Evolutionary conservation across 495 filamentous ascomycete species (phyloP).

Genomic region (Astrocystis sublimbata): DNA sequence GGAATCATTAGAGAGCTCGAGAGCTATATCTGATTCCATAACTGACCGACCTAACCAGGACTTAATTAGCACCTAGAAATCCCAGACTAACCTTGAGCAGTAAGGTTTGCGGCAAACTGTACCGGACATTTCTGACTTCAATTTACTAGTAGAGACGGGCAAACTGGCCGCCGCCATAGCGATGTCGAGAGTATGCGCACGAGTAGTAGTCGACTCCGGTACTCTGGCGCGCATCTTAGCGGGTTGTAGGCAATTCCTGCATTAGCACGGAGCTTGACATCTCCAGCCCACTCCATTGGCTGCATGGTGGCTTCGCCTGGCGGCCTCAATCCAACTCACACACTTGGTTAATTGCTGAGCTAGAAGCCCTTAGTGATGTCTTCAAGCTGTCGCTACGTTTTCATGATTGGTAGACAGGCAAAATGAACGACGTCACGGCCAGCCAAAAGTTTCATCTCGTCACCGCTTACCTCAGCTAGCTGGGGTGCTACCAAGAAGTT

Average conservation of each 20-base stretch:
- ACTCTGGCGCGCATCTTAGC: too few relatives aligned
- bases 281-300: conserved; percentile 1
- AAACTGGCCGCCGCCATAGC: too few relatives aligned
- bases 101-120: too few relatives aligned
- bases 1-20: too few relatives aligned
- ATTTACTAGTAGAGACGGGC: too few relatives aligned
- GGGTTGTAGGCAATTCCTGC: not conserved
- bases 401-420: not conserved
- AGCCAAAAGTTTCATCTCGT: not conserved
- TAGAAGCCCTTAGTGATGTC: not conserved
- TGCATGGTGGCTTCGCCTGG: not conserved
- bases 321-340: conserved; percentile 2
- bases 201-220: too few relatives aligned
- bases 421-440: not conserved
- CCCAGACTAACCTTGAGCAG: too few relatives aligned
- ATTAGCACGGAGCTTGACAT: not conserved
- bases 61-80: too few relatives aligned
- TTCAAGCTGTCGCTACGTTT: not conserved
- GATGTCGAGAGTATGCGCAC: too few relatives aligned
- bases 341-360: not conserved
- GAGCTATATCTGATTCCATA: too few relatives aligned
- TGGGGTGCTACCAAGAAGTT: not conserved
- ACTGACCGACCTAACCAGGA: too few relatives aligned
- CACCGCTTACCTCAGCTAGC: not conserved
- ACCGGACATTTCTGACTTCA: too few relatives aligned